Base-by-base conservation (phyloP, 2,329 filamentous ascomycete species). In the Trichoderma oligosporum region DNA sequence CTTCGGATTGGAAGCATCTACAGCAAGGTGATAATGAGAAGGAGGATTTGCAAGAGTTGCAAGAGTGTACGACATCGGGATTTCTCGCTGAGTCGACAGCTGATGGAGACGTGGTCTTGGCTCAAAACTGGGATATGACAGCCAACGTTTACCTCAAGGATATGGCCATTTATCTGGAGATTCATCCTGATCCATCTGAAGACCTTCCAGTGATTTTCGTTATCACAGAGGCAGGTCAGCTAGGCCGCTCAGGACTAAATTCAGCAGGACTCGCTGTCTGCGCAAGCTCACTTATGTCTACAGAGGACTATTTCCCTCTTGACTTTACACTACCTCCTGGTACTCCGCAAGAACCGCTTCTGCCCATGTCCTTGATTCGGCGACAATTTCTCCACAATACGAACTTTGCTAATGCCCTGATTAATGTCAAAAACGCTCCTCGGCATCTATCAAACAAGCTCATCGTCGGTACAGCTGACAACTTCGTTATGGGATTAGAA, bases 41-140 rank as follows among this genome's bases (percentile, higher is more conserved):
- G 14, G 12, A 16, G 27, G 53, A 46, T 20, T 8, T 47, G 12
- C 29, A 46, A 16, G 29, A 46, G 27, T 31, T 56, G 16, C 54
- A 56, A 24, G 57, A 59, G 16, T 59, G 57, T 24, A 59, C 57
- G 6, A 44, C 41, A 14, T 52, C 57, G 5, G 41, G 41, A 35
- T 51, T 59, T 27, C 49, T 59, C 38, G 29, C 41, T 14, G 52
- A 42, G 22, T 42, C 52, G 1, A 51, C 25, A 18, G 18, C 35
- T 14, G 51, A 33, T 16, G 44, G 57, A 11, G 52, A 56, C 22
- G 53, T 59, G n/a, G 16, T 57, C 38, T 16, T 56, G 52, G 54
- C 36, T 53, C 44, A 52, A 36, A 59, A 59, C 45, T 59, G 57
- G 57, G 57, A 60, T n/a, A 60, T 58, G 55, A 45, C 59, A 11